Base-by-base conservation (phyloP, 2,329 filamentous ascomycete genomes). In the Diaporthe citri region DNA sequence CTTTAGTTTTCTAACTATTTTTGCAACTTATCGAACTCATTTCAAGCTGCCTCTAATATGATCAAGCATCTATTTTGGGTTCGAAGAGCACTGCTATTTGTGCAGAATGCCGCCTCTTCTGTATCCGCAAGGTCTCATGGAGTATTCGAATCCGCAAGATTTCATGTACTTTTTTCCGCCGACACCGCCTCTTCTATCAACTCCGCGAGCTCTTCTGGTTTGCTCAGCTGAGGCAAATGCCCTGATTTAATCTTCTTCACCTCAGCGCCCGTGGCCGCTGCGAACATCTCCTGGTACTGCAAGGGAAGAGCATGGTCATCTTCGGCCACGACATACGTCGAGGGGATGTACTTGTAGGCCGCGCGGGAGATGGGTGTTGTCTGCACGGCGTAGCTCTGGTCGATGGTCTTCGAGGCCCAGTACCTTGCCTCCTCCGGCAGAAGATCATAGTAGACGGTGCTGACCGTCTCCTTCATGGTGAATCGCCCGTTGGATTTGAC, bases 291-390 rank as follows among this genome's bases (percentile, higher is more conserved):
- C 72, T 73, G 75, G 10, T 72, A 59, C 22, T 52, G 41, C 25
- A 59, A n/a, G n/a, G 77, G 76, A 7, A 72, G 20, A 28, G 74
- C 76, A 25, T 70, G 71, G 55, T 79, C 78, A 17, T 71, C 76
- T 22, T 73, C 74, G 41, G 73, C 73, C 31, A 79, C 64, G 3
- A 79, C 69, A n/a, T 79, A 79, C 17, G 78, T 78, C 9, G 78
- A 79, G 15, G 77, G 77, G 12, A 77, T 67, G 46, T 77, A 78
- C 12, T 56, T 56, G 39, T 76, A 79, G 3, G 78, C 76, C 43
- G 76, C 73, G 1, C 67, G 73, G 15, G 67, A 76, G 15, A 77
- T 73, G 3, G 48, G 64, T 28, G 78, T 77, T 3, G 74, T 74
- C 51, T 75, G 46, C 46, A 76, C 76, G 17, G 76, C 77, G 15